Conservation (phyloP, 2,329 filamentous ascomycete species). For the Atkinsonella texensis region DNA sequence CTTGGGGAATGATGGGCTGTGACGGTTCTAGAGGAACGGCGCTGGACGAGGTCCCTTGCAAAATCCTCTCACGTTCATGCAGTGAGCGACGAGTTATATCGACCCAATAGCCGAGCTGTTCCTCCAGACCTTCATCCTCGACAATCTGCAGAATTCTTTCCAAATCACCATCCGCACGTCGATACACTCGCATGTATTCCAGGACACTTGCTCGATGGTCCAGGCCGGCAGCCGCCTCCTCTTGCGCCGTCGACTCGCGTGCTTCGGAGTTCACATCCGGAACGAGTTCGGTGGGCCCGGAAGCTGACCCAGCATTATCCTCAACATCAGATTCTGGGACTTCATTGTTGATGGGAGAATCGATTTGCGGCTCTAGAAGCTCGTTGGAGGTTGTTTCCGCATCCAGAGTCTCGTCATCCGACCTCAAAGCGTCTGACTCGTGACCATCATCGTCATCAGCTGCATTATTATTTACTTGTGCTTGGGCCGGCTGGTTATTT, state of each 20-base stretch:
- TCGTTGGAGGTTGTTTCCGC: constrained; percentile 11
- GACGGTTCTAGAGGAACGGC: neutral
- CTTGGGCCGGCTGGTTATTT: constrained; percentile 13
- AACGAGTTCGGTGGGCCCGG: neutral
- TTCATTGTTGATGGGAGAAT: neutral
- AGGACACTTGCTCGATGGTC: constrained; percentile 15
- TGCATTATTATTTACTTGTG: constrained; percentile 10
- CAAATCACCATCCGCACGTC: constrained; percentile 46
- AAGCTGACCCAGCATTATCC: neutral
- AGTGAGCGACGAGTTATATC: constrained; percentile 32
- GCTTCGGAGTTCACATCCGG: neutral
- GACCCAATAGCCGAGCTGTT: constrained; percentile 48
- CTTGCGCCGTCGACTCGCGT: neutral
- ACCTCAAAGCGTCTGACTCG: constrained; percentile 17
- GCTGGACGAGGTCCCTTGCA: neutral
- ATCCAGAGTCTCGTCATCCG: constrained; percentile 22
- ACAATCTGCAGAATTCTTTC: constrained; percentile 49
- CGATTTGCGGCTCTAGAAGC: neutral
- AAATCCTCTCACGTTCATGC: constrained; percentile 10
- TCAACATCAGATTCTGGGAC: neutral
- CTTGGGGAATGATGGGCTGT: neutral
- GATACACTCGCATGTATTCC: constrained; percentile 41
- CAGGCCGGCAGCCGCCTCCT: neutral
- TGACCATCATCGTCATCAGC: constrained; percentile 8
- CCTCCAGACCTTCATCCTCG: constrained; percentile 44